Evolutionary conservation across 2,329 filamentous ascomycete genomes (phyloP).

Genomic region (Coniochaeta sp.): DNA sequence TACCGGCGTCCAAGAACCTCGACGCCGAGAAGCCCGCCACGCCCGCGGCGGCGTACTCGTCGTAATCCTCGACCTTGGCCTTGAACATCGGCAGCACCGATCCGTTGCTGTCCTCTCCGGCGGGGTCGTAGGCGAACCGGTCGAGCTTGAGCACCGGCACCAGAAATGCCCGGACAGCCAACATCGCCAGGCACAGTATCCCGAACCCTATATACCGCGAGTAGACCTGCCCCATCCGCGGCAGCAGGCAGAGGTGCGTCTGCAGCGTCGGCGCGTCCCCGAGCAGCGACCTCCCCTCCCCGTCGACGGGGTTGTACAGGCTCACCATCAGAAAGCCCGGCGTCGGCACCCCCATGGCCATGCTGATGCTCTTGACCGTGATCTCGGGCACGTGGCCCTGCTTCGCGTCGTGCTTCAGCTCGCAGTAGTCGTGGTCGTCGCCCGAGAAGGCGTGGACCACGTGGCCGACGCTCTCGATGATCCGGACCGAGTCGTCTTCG

Average conservation of each 20-base stretch:
- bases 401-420: conserved; percentile 68
- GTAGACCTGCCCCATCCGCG: conserved; percentile 80
- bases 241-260: conserved; percentile 83
- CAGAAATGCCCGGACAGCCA: conserved; percentile 48
- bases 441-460: conserved; percentile 85
- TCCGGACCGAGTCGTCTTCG: conserved; percentile 63
- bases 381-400: conserved; percentile 68
- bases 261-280: conserved; percentile 58
- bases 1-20: conserved; percentile 17
- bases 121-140: conserved; percentile 43
- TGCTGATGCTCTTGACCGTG: conserved; percentile 90
- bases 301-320: conserved; percentile 84
- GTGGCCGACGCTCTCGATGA: conserved; percentile 74
- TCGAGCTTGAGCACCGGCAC: conserved; percentile 46
- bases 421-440: conserved; percentile 97
- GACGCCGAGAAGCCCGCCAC: conserved; percentile 25
- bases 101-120: conserved; percentile 13
- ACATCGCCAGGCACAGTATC: conserved; percentile 39
- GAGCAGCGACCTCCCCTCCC: conserved; percentile 39
- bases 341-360: conserved; percentile 89
- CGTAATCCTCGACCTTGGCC: conserved; percentile 43
- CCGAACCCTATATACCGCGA: conserved; percentile 67
- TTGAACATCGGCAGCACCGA: conserved; percentile 41
- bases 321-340: conserved; percentile 86
- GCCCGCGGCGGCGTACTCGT: conserved; percentile 20